These are phyloP conservation scores for Tolypocladium album DNA, from an alignment of 2,329 filamentous ascomycete genomes.

Conservation along the genomic window DNA sequence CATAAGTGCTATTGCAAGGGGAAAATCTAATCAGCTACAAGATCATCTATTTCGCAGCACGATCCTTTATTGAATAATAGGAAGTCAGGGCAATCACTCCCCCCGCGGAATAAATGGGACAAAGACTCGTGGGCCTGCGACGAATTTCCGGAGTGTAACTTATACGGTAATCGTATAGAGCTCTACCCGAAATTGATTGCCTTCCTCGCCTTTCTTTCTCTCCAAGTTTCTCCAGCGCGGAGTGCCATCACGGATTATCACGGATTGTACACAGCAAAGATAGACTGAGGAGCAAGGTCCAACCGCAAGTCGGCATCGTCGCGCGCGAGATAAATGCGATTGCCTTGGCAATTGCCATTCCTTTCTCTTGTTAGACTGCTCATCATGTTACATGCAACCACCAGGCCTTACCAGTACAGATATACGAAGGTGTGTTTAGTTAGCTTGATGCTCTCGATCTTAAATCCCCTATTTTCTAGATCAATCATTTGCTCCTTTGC, in stretches of 20 bases:
- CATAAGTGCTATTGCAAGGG: no score
- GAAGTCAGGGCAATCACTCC: no score
- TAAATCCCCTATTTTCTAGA: neutral
- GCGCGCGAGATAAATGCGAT: neutral
- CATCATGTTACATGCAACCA: neutral
- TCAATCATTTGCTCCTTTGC: neutral
- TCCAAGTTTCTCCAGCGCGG: no score
- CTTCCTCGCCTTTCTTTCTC: no score
- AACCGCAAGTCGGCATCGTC: neutral
- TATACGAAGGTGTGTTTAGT: neutral
- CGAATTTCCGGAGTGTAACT: no score
- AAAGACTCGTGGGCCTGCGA: no score
- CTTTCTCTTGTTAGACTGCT: neutral
- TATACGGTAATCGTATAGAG: no score
- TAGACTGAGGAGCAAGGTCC: neutral
- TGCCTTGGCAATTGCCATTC: neutral
- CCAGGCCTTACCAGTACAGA: neutral
- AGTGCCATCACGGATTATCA: neutral
- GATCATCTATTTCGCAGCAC: no score
- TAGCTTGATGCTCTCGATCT: neutral
- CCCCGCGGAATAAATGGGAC: no score
- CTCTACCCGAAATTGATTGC: no score
- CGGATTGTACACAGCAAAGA: neutral
- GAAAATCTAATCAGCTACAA: no score
- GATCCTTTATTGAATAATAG: no score